Evolutionary conservation across 768 basidiomycete genomes (phyloP), one percentile per base, ranked within the genome.

Genomic region (Panellus pusillus): DNA sequence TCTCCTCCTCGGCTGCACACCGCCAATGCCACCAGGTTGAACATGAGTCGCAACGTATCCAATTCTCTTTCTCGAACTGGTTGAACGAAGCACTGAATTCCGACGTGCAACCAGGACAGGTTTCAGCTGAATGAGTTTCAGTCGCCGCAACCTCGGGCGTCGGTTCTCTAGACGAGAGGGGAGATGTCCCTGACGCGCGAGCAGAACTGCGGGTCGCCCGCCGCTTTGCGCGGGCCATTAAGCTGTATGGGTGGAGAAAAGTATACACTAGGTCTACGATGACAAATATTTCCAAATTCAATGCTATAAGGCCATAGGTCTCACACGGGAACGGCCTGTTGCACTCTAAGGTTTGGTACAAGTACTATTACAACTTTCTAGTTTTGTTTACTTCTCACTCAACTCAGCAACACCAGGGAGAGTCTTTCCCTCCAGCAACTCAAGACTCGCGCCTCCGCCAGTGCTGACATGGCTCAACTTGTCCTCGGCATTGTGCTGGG

Each of bases 391-490:
- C 74, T 93, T 95, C 72, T 90, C 86, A 58, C 91, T 93, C 64
- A 98, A 74, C 65, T 87, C 93, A 12, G 88, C 89, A 63, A 98
- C 94, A 68, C 95, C 95, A 48, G 95, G 95, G 18, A 98, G 80
- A 44, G 74, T 84, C 87, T 99, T 99, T 72, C 96, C 96, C 77
- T 99, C 96, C 63, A 99, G 81, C 37, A 99, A 80, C 71, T 99
- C 96, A 54, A 99, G 82, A 67, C 88, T 90, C 28, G 93, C 93
- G 47, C 92, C 92, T 42, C 91, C 96, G 58, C 96, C 96, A 35
- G 96, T 99, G 69, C 90, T 93, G 64, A 99, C 93, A 73, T 99
- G 96, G 72, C 90, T 94, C 59, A 99, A 78, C 69, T 92, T 85
- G 62, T 88, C 85, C 71, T 99, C 96, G 15, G 84, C 84, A 11